Evolutionary conservation across 2,329 filamentous ascomycete species (phyloP), one percentile per base, ranked within the genome.

Genomic region (Macrophomina tecta): DNA sequence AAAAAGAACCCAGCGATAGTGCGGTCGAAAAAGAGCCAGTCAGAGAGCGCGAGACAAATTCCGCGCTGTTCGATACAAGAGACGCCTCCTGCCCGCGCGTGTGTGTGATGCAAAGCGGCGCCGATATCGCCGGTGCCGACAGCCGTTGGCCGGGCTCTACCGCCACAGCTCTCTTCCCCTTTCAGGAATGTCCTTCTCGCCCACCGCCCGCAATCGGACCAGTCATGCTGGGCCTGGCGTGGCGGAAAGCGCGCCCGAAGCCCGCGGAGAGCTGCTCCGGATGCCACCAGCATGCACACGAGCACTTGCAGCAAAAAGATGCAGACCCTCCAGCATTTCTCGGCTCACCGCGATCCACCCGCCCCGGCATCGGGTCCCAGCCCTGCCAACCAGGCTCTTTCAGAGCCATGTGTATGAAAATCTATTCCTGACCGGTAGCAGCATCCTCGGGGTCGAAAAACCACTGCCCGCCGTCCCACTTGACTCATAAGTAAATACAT

Each of bases 401-500:
- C 58, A 36, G 32, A 38, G 49, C 45, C 42, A 3, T 38, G 30
- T 38, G 58, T 62, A 42, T 49, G 58, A 62, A 49, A 61, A 23
- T 14, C 49, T 61, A 48, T 30, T 0, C 6, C 32, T 61, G 16
- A 61, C 42, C 56, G 56, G 56, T 38, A 30, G 30, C n/a, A 38
- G 42, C 42, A 49, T 62, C 58, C 16, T 14, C 45, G 42, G n/a
- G 23, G n/a, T 8, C 28, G 30, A 38, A 14, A 7, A 23, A 4
- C 36, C 12, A 16, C 18, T 40, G 9, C 52, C 38, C 36, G 36
- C 32, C n/a, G 32, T 28, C 55, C 16, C 30, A 23, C 9, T 62
- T 49, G 58, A 62, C 58, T 62, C 58, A 62, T 62, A 62, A 62
- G 58, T 30, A 62, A 60, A 62, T 62, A 45, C 58, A 62, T 36